phyloP scores from a whole-genome alignment of 805 yeast genomes.

The Dipodascus geniculatus region DNA sequence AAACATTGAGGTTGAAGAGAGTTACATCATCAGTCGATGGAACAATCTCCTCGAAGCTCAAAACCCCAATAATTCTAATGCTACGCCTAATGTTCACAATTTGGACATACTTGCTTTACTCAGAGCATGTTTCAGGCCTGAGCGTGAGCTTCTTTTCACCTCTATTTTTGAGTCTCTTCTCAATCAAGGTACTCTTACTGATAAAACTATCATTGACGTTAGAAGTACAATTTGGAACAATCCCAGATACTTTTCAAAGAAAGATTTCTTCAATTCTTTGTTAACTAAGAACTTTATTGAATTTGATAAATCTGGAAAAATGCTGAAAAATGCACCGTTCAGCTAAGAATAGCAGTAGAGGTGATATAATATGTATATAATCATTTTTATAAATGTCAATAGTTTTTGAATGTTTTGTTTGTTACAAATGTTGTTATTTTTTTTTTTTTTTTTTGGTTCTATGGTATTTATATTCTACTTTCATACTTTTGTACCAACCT shows the following conservation, averaged over 20 bases:
- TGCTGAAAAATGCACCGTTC: neutral
- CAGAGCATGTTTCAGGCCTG: neutral
- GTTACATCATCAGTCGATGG: constrained; percentile 49
- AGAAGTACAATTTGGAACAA: neutral
- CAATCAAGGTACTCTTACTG: neutral
- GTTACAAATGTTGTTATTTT: neutral
- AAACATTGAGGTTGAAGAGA: constrained; percentile 40
- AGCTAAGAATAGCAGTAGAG: neutral
- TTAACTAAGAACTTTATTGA: neutral
- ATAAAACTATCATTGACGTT: neutral
- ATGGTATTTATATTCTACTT: neutral
- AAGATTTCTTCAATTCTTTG: neutral
- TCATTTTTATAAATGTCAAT: neutral
- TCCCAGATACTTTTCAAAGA: neutral
- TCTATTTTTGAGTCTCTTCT: neutral
- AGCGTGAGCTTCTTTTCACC: neutral
- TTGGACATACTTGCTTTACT: neutral
- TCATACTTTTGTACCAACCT: neutral
- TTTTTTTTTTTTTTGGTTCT: neutral
- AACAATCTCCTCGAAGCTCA: constrained; percentile 15
- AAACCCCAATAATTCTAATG: neutral
- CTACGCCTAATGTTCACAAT: neutral
- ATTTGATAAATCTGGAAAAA: neutral
- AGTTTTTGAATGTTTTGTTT: neutral
- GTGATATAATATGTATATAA: neutral